phyloP scores from a whole-genome alignment of 345 rosid species.

The Euphorbia tirucalli region DNA sequence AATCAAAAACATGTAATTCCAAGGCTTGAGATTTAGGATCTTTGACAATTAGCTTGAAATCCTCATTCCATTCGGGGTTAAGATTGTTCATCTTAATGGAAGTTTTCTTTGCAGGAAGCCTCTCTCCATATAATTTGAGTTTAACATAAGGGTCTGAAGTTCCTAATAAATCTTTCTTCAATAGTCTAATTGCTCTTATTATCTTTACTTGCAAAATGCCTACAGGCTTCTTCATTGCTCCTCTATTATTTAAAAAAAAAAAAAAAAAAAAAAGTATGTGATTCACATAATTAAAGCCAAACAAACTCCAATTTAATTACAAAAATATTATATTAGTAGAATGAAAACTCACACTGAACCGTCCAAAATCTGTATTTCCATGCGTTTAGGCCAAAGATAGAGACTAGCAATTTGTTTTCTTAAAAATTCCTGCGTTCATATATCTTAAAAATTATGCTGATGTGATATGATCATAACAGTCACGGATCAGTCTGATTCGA shows the following conservation, averaged over 20 bases:
- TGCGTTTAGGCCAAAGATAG: conserved; percentile 52
- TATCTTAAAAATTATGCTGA: neutral
- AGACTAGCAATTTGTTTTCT: conserved; percentile 42
- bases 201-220: conserved; percentile 53
- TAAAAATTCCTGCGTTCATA: conserved; percentile 41
- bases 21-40: conserved; percentile 49
- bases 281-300: neutral
- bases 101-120: conserved; percentile 40
- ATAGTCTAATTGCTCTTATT: conserved; percentile 35
- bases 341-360: conserved; percentile 37
- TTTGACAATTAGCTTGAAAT: conserved; percentile 45
- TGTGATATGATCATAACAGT: neutral
- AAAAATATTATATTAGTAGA: neutral
- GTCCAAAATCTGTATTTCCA: conserved; percentile 47
- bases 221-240: conserved; percentile 44
- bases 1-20: conserved; percentile 43
- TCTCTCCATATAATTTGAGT: conserved; percentile 42
- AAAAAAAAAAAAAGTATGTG: neutral
- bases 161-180: conserved; percentile 52
- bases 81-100: conserved; percentile 46
- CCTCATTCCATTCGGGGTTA: conserved; percentile 55
- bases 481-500: no score
- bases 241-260: conserved; percentile 9
- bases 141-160: conserved; percentile 54
- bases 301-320: neutral